Base-by-base conservation (phyloP, 192 early-diverging fungal species). In the Coemansia sp. region DNA sequence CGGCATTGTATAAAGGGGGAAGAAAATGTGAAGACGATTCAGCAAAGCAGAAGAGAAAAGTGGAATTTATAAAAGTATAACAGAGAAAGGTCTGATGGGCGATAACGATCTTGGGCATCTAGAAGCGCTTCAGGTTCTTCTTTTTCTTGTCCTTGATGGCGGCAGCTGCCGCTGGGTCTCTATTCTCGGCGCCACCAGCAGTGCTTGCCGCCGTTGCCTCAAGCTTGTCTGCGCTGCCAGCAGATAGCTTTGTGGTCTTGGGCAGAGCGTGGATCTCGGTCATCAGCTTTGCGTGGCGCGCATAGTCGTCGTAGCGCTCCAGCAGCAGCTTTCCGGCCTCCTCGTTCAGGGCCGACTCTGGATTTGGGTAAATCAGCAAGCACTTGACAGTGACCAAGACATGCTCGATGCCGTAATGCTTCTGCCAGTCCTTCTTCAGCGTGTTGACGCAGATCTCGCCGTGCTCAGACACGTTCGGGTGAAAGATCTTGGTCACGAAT, bases 361-460 rank as follows among this genome's bases (percentile, higher is more conserved):
- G 89, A 74, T 98, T 98, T 3, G 96, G 96, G 43, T 89, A 92
- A 47, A 97, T 96, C 62, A 98, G 78, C 51, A 98, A 73, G 74
- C 96, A 98, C 72, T 97, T 97, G 64, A 98, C 91, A 1, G 94
- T 95, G 76, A 98, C 74, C 47, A 98, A 80, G 38, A 98, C 87
- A 74, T 97, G 91, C 25, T 76, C 82, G 15, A 98, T 87, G 0
- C 94, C 92, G 9, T 94, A 84, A 46, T 93, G 90, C 38, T 87
- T 86, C 56, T 94, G 94, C 96, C 96, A 98, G 74, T 98, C 96
- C 72, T 93, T 96, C 65, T 98, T 98, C 27, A 98, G 85, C 11
- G 95, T 95, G 71, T 89, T 96, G 45, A 98, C 96, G 74, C 96
- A 98, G 66, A 98, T 93, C 66, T 97, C 95, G 22, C 96, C 96